phyloP scores from a whole-genome alignment of 306 rosid species.

The Purshia tridentata region DNA sequence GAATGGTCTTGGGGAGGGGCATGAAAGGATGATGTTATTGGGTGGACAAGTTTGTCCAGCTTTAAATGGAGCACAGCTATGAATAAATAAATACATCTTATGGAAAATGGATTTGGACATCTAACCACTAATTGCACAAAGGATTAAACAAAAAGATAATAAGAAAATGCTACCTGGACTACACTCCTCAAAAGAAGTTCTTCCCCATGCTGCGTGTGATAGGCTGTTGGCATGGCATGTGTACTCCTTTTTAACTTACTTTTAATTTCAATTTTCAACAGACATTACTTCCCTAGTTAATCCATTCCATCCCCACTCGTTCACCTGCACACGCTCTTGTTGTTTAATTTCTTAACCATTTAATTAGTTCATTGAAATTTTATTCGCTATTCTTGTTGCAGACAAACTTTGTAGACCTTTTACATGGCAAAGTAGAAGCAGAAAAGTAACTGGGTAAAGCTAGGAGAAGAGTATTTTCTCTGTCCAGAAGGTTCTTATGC shows the following conservation, averaged over 20 bases:
- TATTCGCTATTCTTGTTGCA: neutral
- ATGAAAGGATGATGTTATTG: neutral
- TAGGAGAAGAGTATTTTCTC: conserved; percentile 5
- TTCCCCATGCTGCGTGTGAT: neutral
- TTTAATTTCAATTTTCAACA: no score
- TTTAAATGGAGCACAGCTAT: conserved; percentile 1
- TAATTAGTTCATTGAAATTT: neutral
- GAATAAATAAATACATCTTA: neutral
- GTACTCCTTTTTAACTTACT: neutral
- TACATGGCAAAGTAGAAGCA: neutral
- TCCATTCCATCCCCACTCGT: neutral
- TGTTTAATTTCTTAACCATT: no score
- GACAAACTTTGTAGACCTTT: neutral
- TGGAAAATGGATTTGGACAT: neutral
- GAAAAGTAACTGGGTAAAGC: neutral
- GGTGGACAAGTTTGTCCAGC: neutral
- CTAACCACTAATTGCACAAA: neutral
- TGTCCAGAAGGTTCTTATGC: conserved; percentile 8
- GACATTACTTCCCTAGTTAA: neutral
- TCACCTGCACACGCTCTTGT: neutral
- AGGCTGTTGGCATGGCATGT: neutral
- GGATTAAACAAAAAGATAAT: neutral
- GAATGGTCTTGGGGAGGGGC: neutral
- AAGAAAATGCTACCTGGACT: neutral
- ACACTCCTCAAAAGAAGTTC: conserved; percentile 6